phyloP scores from a whole-genome alignment of 129 eudicot genomes.

The Helianthus tuberosus region DNA sequence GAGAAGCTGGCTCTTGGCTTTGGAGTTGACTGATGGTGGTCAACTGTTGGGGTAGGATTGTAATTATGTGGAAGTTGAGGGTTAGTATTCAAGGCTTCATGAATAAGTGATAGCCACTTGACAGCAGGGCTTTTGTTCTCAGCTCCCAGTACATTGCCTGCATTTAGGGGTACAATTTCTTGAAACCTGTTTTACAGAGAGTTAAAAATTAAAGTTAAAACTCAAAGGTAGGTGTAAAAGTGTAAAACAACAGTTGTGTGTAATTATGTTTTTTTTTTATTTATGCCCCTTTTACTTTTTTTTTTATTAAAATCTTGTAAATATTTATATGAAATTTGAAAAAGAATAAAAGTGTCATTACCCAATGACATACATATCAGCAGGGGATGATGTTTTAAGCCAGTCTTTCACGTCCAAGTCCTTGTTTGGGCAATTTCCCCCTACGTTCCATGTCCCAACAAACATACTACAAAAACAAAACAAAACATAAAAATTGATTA shows the following conservation, averaged over 20 bases:
- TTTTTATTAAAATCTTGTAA: not conserved
- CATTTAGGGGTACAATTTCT: slow-evolving; percentile 90
- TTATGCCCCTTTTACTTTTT: not conserved
- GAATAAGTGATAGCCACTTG: slow-evolving; percentile 76
- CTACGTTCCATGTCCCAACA: slow-evolving; percentile 97
- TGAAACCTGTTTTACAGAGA: slow-evolving; percentile 65
- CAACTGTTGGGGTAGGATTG: slow-evolving; percentile 29
- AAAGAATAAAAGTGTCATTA: slow-evolving; percentile 17
- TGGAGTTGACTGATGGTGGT: slow-evolving; percentile 30
- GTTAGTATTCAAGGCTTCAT: slow-evolving; percentile 55
- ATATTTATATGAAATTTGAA: not conserved
- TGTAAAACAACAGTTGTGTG: slow-evolving; percentile 17
- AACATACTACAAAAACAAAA: slow-evolving; percentile 55
- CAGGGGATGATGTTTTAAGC: slow-evolving; percentile 62
- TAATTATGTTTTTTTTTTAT: not conserved
- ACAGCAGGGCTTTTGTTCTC: slow-evolving; percentile 77
- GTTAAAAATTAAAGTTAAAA: slow-evolving; percentile 5
- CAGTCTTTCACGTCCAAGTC: slow-evolving; percentile 61
- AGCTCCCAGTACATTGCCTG: slow-evolving; percentile 86
- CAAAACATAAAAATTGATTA: not conserved
- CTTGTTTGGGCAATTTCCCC: slow-evolving; percentile 73
- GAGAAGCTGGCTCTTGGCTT: slow-evolving; percentile 65
- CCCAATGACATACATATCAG: slow-evolving; percentile 89
- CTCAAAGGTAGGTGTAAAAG: not conserved
- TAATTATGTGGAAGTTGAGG: slow-evolving; percentile 25